Conservation (phyloP, 306 rosid genomes). For the Quercus berberidifolia region DNA sequence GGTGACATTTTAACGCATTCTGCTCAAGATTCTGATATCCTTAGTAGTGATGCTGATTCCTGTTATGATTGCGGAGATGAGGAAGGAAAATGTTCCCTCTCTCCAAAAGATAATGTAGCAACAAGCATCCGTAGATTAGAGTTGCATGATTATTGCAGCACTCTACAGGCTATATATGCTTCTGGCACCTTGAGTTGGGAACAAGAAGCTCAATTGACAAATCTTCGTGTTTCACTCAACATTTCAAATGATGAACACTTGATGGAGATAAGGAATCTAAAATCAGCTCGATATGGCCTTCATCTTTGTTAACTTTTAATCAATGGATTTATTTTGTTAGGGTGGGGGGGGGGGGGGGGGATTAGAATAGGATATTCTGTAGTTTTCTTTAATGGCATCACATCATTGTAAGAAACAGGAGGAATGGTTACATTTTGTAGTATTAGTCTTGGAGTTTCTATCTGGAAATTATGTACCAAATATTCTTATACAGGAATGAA, state of each 20-base stretch:
- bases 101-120: conserved; percentile 36
- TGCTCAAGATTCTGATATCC: conserved; percentile 45
- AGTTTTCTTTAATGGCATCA: not conserved
- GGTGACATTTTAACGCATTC: conserved; percentile 43
- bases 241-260: conserved; percentile 87
- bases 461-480: conserved; percentile 16
- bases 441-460: not conserved
- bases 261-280: conserved; percentile 46
- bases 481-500: conserved; percentile 2
- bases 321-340: not conserved
- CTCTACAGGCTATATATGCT: conserved; percentile 64
- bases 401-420: conserved; percentile 24
- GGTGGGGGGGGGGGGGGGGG: too few species aligned
- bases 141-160: conserved; percentile 61
- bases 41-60: conserved; percentile 66
- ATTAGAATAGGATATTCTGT: not conserved
- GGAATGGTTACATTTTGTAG: not conserved
- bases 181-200: conserved; percentile 96
- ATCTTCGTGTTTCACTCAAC: conserved; percentile 78
- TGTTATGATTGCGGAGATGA: conserved; percentile 33
- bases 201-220: conserved; percentile 73
- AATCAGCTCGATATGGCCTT: conserved; percentile 35
- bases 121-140: conserved; percentile 66
- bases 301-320: conserved; percentile 21
- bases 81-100: conserved; percentile 35